Evolutionary conservation across 192 early-diverging fungal genomes (phyloP).

Genomic region (Dispira parvispora): DNA sequence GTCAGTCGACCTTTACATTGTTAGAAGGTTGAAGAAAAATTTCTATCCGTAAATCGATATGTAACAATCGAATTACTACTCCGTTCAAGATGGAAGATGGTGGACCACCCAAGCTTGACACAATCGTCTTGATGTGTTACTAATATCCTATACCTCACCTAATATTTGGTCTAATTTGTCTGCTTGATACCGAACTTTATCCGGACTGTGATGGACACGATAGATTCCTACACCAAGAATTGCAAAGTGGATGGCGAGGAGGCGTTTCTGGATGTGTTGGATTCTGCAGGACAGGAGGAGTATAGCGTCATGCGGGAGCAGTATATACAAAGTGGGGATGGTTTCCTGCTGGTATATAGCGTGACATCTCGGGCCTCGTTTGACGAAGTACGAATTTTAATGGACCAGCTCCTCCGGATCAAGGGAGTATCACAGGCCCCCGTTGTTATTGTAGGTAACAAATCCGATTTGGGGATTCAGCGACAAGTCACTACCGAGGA

Average conservation of each 20-base stretch:
- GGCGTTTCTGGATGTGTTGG: constrained; percentile 77
- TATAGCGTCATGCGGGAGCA: constrained; percentile 65
- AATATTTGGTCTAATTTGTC: too few species aligned
- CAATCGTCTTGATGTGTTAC: too few species aligned
- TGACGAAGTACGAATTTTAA: constrained; percentile 56
- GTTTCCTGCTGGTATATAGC: constrained; percentile 71
- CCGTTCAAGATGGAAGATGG: too few species aligned
- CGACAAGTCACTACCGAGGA: constrained; percentile 47
- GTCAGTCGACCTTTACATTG: too few species aligned
- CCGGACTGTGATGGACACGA: background rate
- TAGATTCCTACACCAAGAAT: constrained; percentile 69
- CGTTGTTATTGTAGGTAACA: constrained; percentile 75
- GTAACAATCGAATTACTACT: too few species aligned
- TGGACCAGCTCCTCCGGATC: constrained; percentile 57
- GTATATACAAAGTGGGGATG: constrained; percentile 78
- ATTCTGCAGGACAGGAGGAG: constrained; percentile 86
- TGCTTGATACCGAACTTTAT: background rate
- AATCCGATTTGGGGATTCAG: constrained; percentile 63
- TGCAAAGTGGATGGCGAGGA: constrained; percentile 62
- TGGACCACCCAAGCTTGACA: too few species aligned
- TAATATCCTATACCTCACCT: too few species aligned
- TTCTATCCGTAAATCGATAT: too few species aligned
- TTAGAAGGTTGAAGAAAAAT: too few species aligned
- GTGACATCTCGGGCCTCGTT: constrained; percentile 58
- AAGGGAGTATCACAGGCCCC: constrained; percentile 63